These are phyloP conservation scores for Aspergillus sp. DNA, from an alignment of 2,329 filamentous ascomycete genomes.

Conservation along the genomic window DNA sequence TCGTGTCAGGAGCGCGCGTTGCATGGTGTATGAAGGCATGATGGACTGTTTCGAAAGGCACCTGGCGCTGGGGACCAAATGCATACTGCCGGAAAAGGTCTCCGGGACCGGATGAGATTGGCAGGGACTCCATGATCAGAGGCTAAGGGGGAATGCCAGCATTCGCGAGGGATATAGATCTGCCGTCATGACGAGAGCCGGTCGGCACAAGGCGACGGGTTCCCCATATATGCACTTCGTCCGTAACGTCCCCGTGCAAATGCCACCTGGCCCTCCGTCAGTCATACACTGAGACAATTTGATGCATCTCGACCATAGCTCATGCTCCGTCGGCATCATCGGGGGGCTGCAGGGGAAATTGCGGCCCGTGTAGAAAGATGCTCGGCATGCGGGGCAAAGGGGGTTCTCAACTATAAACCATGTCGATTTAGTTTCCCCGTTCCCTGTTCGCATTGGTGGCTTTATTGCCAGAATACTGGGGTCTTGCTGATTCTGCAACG, in stretches of 20 bases:
- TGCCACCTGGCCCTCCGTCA: neutral
- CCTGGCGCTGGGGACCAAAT: neutral
- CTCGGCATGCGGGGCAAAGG: neutral
- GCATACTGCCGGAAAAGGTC: slow-evolving; percentile 4
- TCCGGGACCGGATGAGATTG: neutral
- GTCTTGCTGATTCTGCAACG: neutral
- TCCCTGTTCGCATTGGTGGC: neutral
- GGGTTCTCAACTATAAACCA: neutral
- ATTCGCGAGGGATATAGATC: neutral
- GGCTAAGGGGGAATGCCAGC: neutral
- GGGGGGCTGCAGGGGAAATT: neutral
- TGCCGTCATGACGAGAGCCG: neutral
- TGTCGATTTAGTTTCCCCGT: neutral
- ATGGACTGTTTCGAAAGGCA: slow-evolving; percentile 8
- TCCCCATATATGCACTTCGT: neutral
- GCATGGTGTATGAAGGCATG: slow-evolving; percentile 10
- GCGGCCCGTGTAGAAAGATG: neutral
- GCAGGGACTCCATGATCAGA: neutral
- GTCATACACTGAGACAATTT: neutral
- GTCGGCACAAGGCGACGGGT: neutral
- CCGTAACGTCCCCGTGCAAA: neutral
- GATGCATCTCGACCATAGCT: neutral
- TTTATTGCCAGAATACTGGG: neutral
- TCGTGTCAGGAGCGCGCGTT: neutral
- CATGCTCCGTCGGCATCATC: neutral